phyloP scores from a whole-genome alignment of 2,329 filamentous ascomycete genomes.

The Atkinsonella texensis region DNA sequence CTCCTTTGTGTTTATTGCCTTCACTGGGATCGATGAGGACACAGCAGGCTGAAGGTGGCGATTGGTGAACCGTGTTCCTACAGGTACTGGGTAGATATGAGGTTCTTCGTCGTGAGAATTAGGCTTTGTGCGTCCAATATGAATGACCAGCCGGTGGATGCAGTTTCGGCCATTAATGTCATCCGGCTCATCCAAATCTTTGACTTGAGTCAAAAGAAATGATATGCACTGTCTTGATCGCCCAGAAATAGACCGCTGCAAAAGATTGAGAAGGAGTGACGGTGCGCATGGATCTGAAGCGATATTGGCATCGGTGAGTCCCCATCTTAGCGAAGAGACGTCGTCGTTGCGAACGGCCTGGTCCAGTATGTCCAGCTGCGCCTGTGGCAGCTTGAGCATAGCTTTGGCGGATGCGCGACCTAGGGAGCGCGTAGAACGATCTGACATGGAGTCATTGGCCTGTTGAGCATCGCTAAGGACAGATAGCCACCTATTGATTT shows the following conservation, averaged over 20 bases:
- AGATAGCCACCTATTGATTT: conserved; percentile 88
- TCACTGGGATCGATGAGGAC: conserved; percentile 48
- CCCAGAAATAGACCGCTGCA: conserved; percentile 65
- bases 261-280: conserved; percentile 61
- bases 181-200: conserved; percentile 69
- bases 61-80: conserved; percentile 43
- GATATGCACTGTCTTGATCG: conserved; percentile 58
- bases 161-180: conserved; percentile 93
- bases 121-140: conserved; percentile 67
- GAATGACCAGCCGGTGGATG: conserved; percentile 82
- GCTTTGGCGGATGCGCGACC: conserved; percentile 66
- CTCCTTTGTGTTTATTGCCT: conserved; percentile 54
- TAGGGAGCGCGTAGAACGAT: conserved; percentile 62
- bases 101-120: conserved; percentile 38
- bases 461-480: conserved; percentile 65
- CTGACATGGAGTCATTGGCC: conserved; percentile 63
- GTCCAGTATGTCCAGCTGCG: conserved; percentile 60
- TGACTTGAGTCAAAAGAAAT: conserved; percentile 56
- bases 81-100: conserved; percentile 37
- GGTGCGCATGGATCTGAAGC: conserved; percentile 33
- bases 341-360: conserved; percentile 60
- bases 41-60: conserved; percentile 73
- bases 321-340: conserved; percentile 38
- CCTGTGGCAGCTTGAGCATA: conserved; percentile 57
- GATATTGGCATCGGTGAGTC: conserved; percentile 46